phyloP scores from a whole-genome alignment of 1,284 basidiomycete genomes.

The Sutorius eximius region DNA sequence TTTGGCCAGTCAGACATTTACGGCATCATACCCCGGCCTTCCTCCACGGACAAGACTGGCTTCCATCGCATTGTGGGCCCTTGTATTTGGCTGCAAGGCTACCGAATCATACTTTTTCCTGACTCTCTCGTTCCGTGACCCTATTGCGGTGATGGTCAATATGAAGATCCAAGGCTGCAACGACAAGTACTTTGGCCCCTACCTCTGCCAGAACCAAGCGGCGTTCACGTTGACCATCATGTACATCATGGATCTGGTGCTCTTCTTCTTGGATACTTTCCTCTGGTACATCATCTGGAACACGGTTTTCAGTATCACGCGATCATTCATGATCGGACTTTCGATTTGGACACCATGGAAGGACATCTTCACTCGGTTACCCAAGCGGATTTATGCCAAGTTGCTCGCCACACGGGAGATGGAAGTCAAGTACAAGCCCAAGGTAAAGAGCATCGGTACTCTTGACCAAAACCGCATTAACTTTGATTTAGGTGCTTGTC shows the following conservation, averaged over 20 bases:
- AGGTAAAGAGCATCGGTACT: constrained; percentile 50
- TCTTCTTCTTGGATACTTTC: constrained; percentile 98
- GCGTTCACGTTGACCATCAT: constrained; percentile 92
- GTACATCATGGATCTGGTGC: constrained; percentile 93
- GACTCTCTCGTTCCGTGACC: constrained; percentile 88
- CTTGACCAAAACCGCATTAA: constrained; percentile 1
- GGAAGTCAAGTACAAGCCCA: constrained; percentile 97
- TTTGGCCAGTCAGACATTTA: constrained; percentile 94
- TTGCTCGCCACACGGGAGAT: constrained; percentile 88
- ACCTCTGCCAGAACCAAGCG: constrained; percentile 85
- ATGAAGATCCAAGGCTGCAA: constrained; percentile 89
- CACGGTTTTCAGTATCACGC: constrained; percentile 87
- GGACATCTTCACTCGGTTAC: constrained; percentile 89
- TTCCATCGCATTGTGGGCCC: constrained; percentile 79
- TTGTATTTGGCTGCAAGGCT: constrained; percentile 93
- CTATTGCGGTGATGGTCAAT: constrained; percentile 86
- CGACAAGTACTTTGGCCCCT: constrained; percentile 81
- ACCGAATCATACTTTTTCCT: constrained; percentile 95
- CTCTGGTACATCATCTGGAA: constrained; percentile 98
- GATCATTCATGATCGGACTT: constrained; percentile 87
- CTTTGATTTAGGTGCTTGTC: constrained; percentile 75
- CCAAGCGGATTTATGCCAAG: constrained; percentile 95
- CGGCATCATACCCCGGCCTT: constrained; percentile 85
- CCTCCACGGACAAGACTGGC: constrained; percentile 61
- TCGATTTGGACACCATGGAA: constrained; percentile 98